Base-by-base conservation (phyloP, 108 stramenopile species). In the Fistulifera pelliculosa region DNA sequence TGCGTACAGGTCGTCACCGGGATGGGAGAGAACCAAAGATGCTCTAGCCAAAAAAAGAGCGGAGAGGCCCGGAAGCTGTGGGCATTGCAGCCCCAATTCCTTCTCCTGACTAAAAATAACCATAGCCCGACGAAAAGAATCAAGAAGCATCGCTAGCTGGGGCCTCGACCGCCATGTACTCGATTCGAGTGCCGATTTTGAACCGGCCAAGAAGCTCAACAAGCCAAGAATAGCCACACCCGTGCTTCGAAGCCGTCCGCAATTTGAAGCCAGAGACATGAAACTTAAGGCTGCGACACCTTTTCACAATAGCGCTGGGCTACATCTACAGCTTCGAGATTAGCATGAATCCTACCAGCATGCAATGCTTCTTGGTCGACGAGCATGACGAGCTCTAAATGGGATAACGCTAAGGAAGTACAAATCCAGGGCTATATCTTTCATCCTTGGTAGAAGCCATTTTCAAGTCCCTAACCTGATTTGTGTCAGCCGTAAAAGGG, bases 351-450 rank as follows among this genome's bases (percentile, higher is more conserved):
- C 22, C 15, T 14, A 26, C 28, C 18, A 56, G 1, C n/a, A 7
- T 61, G 39, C 21, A 28, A 4, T 21, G 52, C 60, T 35, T 35
- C 31, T 3, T 35, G 31, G 31, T 35, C 31, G 31, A 35, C 8
- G 31, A 6, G 6, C 31, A 35, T 35, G 8, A 8, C 3, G 8
- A 35, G 31, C 8, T 35, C 31, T 35, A 35, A 35, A 3, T 35
- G 31, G 31, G 31, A 3, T 16, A 86, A 51, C 22, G 74, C 49
- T 18, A 86, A 70, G 44, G 78, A 14, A 90, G 65, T 7, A 90
- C 26, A 56, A 87, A 87, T 7, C 75, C 78, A 38, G 89, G 89
- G 57, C 79, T 83, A 57, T 90, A 90, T 19, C 80, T 64, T 3
- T 38, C 17, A 64, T 83, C 83, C 12, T 23, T 51, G 13, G 11